Evolutionary conservation across 129 eudicot species (phyloP).

Genomic region (Chrysanthemum makinoi): DNA sequence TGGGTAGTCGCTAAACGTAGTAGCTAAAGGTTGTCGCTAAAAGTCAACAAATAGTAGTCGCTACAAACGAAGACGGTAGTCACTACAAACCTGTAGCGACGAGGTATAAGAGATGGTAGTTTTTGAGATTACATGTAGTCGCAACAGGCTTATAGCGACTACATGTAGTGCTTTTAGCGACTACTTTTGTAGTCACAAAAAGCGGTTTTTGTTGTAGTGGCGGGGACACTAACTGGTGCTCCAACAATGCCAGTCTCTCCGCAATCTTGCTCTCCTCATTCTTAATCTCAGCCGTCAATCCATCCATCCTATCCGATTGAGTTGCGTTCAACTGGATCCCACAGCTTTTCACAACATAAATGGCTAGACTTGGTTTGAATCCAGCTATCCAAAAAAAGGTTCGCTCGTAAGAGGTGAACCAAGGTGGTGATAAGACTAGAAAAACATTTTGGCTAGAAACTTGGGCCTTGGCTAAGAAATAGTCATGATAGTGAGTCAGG

Average conservation of each 20-base stretch:
- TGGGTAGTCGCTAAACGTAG: too few species aligned
- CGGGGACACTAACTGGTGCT: conserved; percentile 24
- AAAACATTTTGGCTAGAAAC: conserved; percentile 32
- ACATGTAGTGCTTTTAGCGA: too few species aligned
- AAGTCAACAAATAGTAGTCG: too few species aligned
- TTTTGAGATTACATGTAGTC: too few species aligned
- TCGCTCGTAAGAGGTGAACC: conserved; percentile 50
- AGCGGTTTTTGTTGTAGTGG: too few species aligned
- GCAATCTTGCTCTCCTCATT: conserved; percentile 22
- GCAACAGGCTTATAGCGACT: too few species aligned
- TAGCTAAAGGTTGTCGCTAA: too few species aligned
- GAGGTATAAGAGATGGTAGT: too few species aligned
- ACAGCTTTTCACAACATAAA: conserved; percentile 20
- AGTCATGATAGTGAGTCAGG: conserved; percentile 37
- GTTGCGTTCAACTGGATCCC: conserved; percentile 24
- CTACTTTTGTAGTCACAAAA: too few species aligned
- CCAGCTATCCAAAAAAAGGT: conserved; percentile 45
- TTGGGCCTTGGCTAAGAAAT: conserved; percentile 35
- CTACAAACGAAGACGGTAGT: too few species aligned
- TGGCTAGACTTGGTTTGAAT: conserved; percentile 30
- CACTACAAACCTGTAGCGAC: too few species aligned
- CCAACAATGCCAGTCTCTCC: conserved; percentile 23
- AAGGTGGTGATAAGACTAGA: conserved; percentile 40
- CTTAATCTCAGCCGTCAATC: conserved; percentile 14
- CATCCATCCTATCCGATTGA: conserved; percentile 25